Conservation (phyloP, 202 grass and related monocot genomes). For the Eragrostis tef region DNA sequence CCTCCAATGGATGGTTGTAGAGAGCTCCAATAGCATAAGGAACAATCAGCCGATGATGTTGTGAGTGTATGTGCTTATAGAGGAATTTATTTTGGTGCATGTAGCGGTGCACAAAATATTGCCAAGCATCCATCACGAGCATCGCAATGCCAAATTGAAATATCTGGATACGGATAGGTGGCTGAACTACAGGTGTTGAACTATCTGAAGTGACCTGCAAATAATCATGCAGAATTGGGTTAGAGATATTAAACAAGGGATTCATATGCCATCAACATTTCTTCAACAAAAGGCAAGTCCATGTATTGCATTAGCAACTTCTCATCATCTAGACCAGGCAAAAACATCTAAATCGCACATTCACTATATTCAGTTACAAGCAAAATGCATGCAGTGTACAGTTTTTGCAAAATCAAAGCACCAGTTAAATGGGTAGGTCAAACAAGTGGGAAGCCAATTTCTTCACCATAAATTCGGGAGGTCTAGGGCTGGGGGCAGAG, state of each 20-base stretch:
- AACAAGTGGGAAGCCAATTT: background rate
- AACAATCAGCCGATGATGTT: constrained; percentile 81
- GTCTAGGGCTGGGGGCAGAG: background rate
- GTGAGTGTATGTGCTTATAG: constrained; percentile 81
- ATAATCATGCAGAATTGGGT: constrained; percentile 7
- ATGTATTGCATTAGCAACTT: constrained; percentile 5
- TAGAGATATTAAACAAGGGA: background rate
- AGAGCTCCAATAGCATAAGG: constrained; percentile 90
- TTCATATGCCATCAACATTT: background rate
- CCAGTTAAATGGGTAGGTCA: background rate
- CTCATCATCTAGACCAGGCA: background rate
- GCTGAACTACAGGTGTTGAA: constrained; percentile 61
- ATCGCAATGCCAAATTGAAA: constrained; percentile 83
- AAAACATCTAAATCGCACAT: background rate
- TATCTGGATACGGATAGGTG: constrained; percentile 60
- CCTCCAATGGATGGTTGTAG: constrained; percentile 96
- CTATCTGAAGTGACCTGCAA: constrained; percentile 76
- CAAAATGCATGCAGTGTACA: background rate
- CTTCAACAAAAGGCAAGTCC: background rate
- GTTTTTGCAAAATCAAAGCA: background rate
- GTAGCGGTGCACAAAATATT: constrained; percentile 92
- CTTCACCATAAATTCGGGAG: background rate
- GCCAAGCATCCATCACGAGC: constrained; percentile 91
- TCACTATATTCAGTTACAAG: background rate
- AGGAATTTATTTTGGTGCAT: constrained; percentile 99